A percentile compares a stretch with the other conserved stretches of the same genome.
Evolutionary conservation across 306 rosid species (phyloP).

Genomic region (Amphicarpaea edgeworthii): DNA sequence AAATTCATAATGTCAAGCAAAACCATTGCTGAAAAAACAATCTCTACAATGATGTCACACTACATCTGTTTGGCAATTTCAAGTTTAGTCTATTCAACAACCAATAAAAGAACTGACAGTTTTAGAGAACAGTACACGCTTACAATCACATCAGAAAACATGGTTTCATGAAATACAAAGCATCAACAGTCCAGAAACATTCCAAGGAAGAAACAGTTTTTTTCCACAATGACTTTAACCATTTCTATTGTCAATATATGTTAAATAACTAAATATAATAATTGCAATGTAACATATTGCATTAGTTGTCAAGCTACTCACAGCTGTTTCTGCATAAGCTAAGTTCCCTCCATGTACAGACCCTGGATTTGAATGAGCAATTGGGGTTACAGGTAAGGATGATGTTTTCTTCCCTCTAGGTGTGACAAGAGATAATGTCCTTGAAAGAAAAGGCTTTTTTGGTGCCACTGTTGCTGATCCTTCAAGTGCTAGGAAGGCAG

Average conservation of each 20-base stretch:
- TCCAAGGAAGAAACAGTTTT: background rate
- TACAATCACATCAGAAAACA: background rate
- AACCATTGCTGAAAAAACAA: slow-evolving; percentile 5
- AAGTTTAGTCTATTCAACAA: background rate
- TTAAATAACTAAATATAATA: background rate
- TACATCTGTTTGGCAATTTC: background rate
- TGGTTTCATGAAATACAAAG: slow-evolving; percentile 10
- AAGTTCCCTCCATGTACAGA: slow-evolving; percentile 63
- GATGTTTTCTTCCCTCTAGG: slow-evolving; percentile 55
- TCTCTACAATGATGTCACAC: background rate
- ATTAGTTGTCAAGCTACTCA: slow-evolving; percentile 51
- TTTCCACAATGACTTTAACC: background rate
- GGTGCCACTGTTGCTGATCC: slow-evolving; percentile 51
- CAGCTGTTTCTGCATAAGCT: slow-evolving; percentile 40
- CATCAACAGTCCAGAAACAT: slow-evolving; percentile 31
- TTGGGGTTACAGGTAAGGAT: slow-evolving; percentile 68
- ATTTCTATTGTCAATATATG: background rate
- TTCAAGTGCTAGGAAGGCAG: slow-evolving; percentile 58
- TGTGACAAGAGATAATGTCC: slow-evolving; percentile 69
- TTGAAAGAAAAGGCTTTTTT: slow-evolving; percentile 59
- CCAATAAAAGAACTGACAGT: background rate
- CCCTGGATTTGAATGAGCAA: slow-evolving; percentile 67
- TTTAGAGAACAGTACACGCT: background rate
- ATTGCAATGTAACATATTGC: slow-evolving; percentile 7
- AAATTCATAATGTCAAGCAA: background rate